Evolutionary conservation across 2,329 filamentous ascomycete genomes (phyloP), one percentile per base, ranked within the genome.

Genomic region (Exophiala aquamarina): DNA sequence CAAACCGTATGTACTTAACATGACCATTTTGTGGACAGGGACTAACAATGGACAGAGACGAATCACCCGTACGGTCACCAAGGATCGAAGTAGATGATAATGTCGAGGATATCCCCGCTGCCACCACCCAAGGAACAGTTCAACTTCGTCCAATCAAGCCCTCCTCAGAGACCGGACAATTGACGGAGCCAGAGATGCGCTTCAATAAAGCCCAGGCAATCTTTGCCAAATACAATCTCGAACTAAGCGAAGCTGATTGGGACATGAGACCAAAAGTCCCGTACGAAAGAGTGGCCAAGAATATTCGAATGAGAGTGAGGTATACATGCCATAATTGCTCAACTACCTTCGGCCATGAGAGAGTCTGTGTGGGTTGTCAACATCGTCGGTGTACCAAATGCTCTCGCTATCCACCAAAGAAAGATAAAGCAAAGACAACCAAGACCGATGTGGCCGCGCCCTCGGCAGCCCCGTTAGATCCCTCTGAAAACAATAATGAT

Each of bases 301-400:
- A 68, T 18, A 70, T 74, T 43, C 69, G 71, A 48, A 72, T 74
- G 69, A 63, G 71, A 33, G 69, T 75, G 23, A 71, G 65, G 41
- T 72, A 71, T 36, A 84, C 79, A 54, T 96, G 91, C 68, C 91
- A 95, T 69, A 77, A 81, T 57, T 96, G 91, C 72, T 79, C 83
- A 49, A 81, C 84, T 11, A 79, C 79, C 18, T 95, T 92, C 65
- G 84, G 86, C 46, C 68, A 78, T 15, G 80, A 84, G 60, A 89
- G 85, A 69, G 75, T 85, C 50, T 95, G 91, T 68, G 68, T 77
- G 55, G 81, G 80, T 57, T 96, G 91, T 71, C 78, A 86, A 58
- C 91, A 96, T 69, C 74, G 75, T 37, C 82, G 88, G 57, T 96
- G 91, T 78, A 86, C 81, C 62, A 83, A 86, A 61, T 96, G 91